phyloP scores from a whole-genome alignment of 2,329 filamentous ascomycete genomes.

The Chaetomium sp. region DNA sequence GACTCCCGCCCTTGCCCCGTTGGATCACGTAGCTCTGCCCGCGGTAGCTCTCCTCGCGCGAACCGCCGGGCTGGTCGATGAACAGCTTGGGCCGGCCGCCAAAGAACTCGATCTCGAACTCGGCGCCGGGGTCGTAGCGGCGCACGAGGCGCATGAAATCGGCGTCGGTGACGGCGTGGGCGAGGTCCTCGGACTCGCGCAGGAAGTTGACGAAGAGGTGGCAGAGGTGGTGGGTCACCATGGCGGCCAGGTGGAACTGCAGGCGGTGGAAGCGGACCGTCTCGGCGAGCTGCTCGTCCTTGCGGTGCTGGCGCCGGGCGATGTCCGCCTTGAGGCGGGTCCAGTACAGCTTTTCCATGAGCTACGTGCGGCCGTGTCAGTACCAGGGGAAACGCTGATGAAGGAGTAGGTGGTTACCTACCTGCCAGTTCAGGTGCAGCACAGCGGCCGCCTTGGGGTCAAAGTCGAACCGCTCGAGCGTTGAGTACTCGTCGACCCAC shows the following conservation, averaged over 20 bases:
- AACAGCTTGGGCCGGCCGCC: constrained; percentile 32
- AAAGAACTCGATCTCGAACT: constrained; percentile 33
- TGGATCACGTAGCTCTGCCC: constrained; percentile 30
- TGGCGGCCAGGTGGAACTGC: constrained; percentile 30
- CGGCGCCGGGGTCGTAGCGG: constrained; percentile 30
- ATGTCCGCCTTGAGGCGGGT: constrained; percentile 29
- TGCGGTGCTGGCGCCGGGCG: constrained; percentile 20
- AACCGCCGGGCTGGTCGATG: constrained; percentile 19
- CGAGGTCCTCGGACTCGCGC: constrained; percentile 19
- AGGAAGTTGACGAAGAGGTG: constrained; percentile 32
- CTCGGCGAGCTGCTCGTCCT: constrained; percentile 17
- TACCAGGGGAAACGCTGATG: background rate
- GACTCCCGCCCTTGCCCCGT: constrained; percentile 19
- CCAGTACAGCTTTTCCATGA: constrained; percentile 32
- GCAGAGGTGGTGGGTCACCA: constrained; percentile 32
- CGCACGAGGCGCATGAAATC: constrained; percentile 28
- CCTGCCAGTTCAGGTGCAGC: constrained; percentile 29
- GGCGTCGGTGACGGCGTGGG: constrained; percentile 23
- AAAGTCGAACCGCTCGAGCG: constrained; percentile 21
- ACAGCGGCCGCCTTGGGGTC: constrained; percentile 30
- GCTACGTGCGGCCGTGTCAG: constrained; percentile 7
- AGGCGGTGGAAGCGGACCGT: constrained; percentile 28
- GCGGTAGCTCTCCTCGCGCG: constrained; percentile 16
- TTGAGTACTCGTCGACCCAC: constrained; percentile 21
- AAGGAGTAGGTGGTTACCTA: background rate